A percentile compares a stretch with the other conserved stretches of the same genome.
Evolutionary conservation across 2,329 filamentous ascomycete genomes (phyloP).

Genomic region (Arthrobotrys megalospora): DNA sequence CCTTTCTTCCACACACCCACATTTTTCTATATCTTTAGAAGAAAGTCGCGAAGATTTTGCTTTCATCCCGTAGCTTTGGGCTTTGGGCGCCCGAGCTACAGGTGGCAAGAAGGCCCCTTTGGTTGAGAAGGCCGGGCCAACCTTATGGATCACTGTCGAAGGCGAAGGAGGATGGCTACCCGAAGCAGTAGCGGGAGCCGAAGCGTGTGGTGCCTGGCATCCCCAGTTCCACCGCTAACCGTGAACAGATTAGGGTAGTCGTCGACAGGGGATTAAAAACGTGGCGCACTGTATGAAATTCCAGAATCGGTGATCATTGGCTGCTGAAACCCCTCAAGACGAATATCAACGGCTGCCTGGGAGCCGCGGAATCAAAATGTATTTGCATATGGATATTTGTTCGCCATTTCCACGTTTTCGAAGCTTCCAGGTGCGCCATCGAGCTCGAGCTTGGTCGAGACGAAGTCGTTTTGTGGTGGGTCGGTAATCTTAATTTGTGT

Average conservation of each 20-base stretch:
- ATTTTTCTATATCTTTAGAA: background rate
- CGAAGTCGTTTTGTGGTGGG: slow-evolving; percentile 9
- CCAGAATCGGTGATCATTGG: slow-evolving; percentile 53
- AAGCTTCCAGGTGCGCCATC: slow-evolving; percentile 39
- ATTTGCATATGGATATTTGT: slow-evolving; percentile 27
- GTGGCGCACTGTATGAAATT: slow-evolving; percentile 52
- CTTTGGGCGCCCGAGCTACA: background rate
- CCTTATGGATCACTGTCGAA: slow-evolving; percentile 13
- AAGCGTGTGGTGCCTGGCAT: slow-evolving; percentile 60
- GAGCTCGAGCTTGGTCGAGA: slow-evolving; percentile 22
- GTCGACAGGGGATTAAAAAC: slow-evolving; percentile 35
- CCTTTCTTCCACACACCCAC: background rate
- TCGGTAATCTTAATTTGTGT: background rate
- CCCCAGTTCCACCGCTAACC: slow-evolving; percentile 25
- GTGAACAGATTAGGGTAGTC: slow-evolving; percentile 26
- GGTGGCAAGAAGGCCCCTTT: slow-evolving; percentile 23
- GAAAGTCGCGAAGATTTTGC: background rate
- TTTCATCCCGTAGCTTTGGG: slow-evolving; percentile 22
- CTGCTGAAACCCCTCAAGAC: slow-evolving; percentile 30
- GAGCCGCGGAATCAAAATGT: slow-evolving; percentile 23
- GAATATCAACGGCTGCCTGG: slow-evolving; percentile 54
- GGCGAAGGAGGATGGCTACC: slow-evolving; percentile 42
- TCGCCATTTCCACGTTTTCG: slow-evolving; percentile 58
- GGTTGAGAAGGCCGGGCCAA: slow-evolving; percentile 10
- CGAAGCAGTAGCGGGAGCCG: slow-evolving; percentile 55